These are phyloP conservation scores for Centrapalus pauciflorus DNA, from an alignment of 129 eudicot species.

Conservation along the genomic window DNA sequence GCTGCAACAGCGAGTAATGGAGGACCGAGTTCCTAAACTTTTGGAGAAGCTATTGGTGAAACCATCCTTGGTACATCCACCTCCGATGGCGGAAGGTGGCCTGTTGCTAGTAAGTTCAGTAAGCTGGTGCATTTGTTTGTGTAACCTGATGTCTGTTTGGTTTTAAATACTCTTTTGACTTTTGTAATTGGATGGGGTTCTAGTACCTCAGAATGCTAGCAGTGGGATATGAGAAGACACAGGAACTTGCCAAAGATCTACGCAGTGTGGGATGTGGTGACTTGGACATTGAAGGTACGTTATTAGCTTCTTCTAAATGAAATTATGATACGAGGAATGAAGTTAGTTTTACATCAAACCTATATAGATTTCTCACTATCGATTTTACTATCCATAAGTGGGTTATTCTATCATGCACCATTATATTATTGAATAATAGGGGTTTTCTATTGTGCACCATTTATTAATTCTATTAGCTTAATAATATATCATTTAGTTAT, in stretches of 20 bases:
- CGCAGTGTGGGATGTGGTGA: conserved; percentile 94
- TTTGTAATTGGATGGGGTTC: conserved; percentile 17
- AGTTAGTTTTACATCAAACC: conserved; percentile 5
- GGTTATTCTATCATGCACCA: too few species aligned
- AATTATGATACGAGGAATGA: conserved; percentile 1
- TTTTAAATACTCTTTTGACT: background rate
- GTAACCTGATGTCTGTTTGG: background rate
- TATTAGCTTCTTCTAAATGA: background rate
- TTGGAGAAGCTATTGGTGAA: conserved; percentile 76
- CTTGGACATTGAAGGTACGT: conserved; percentile 95
- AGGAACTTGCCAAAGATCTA: conserved; percentile 89
- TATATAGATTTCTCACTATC: too few species aligned
- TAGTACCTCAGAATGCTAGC: conserved; percentile 98
- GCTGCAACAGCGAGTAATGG: conserved; percentile 72
- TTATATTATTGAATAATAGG: too few species aligned
- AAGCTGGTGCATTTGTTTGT: conserved; percentile 8
- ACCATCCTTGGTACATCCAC: conserved; percentile 86
- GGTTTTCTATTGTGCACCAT: too few species aligned
- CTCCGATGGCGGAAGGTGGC: conserved; percentile 91
- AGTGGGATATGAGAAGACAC: conserved; percentile 96
- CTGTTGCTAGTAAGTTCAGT: conserved; percentile 74
- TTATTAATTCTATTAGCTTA: too few species aligned
- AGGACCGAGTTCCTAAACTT: conserved; percentile 88
- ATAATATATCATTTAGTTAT: too few species aligned
- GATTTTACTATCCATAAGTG: too few species aligned